These are phyloP conservation scores for Dothidotthia symphoricarpi DNA, from an alignment of 2,329 filamentous ascomycete species.

Conservation along the genomic window DNA sequence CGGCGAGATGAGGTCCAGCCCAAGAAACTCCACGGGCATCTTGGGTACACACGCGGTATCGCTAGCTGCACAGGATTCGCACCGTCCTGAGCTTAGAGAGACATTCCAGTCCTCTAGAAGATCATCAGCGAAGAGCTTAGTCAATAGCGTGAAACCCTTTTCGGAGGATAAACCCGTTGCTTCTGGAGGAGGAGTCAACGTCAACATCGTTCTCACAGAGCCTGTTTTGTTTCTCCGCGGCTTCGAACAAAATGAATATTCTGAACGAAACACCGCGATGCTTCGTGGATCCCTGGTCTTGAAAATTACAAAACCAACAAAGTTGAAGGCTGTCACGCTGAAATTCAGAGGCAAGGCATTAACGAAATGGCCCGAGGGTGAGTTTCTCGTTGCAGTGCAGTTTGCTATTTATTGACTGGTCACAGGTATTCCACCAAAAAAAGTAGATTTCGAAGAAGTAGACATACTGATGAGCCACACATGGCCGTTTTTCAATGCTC, in stretches of 20 bases:
- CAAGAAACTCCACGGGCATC: slow-evolving; percentile 37
- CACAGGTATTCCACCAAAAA: slow-evolving; percentile 77
- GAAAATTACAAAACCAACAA: slow-evolving; percentile 81
- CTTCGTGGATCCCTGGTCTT: slow-evolving; percentile 80
- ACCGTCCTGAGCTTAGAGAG: slow-evolving; percentile 44
- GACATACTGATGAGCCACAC: slow-evolving; percentile 85
- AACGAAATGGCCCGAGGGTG: slow-evolving; percentile 93
- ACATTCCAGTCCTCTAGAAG: slow-evolving; percentile 41
- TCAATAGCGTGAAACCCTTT: slow-evolving; percentile 34
- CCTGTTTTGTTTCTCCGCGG: slow-evolving; percentile 78
- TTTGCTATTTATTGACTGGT: slow-evolving; percentile 7
- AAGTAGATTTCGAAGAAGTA: slow-evolving; percentile 78
- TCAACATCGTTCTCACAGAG: slow-evolving; percentile 73
- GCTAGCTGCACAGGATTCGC: slow-evolving; percentile 39
- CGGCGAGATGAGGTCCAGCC: slow-evolving; percentile 41
- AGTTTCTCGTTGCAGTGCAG: not conserved
- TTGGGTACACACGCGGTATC: slow-evolving; percentile 18
- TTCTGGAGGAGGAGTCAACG: slow-evolving; percentile 70
- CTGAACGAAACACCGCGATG: slow-evolving; percentile 71
- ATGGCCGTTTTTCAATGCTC: slow-evolving; percentile 87
- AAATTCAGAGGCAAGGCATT: slow-evolving; percentile 81
- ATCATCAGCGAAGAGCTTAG: slow-evolving; percentile 35
- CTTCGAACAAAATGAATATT: slow-evolving; percentile 68
- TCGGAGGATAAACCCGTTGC: slow-evolving; percentile 69
- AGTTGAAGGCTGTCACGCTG: slow-evolving; percentile 86